Percentiles rank a stretch among this genome's conserved stretches.
phyloP scores from a whole-genome alignment of 2,329 filamentous ascomycete species.

The Orbilia ellipsospora region DNA sequence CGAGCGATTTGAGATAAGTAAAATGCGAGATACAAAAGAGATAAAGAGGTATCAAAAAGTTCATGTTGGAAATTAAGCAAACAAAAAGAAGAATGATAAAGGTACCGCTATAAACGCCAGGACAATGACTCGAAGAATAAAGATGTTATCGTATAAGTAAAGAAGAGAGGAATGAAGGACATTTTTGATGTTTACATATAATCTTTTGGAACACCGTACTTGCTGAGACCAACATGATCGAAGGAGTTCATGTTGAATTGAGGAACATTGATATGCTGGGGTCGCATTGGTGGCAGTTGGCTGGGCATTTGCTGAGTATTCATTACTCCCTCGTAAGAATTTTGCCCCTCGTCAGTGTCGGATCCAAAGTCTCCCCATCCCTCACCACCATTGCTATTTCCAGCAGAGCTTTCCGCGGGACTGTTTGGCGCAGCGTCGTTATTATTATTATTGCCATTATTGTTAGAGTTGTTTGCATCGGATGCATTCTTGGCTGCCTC shows the following conservation, averaged over 20 bases:
- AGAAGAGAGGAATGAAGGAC: conserved; percentile 2
- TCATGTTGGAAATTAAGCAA: conserved; percentile 17
- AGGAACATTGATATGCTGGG: conserved; percentile 47
- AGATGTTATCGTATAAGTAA: conserved; percentile 38
- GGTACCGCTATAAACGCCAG: conserved; percentile 52
- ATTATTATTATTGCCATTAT: conserved; percentile 24
- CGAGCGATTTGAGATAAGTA: conserved; percentile 7
- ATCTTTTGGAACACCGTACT: conserved; percentile 42
- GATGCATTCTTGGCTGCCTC: conserved; percentile 57
- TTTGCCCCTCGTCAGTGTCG: conserved; percentile 52
- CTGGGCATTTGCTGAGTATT: conserved; percentile 49
- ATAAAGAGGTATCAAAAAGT: conserved; percentile 29
- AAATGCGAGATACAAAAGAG: conserved; percentile 26
- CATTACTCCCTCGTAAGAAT: conserved; percentile 50
- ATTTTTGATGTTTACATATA: conserved; percentile 17
- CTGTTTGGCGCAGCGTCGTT: conserved; percentile 33
- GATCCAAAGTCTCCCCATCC: conserved; percentile 41
- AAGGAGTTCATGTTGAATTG: conserved; percentile 48
- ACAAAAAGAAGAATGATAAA: conserved; percentile 28
- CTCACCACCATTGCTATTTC: conserved; percentile 41
- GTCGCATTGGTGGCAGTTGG: conserved; percentile 51
- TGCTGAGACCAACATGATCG: conserved; percentile 33
- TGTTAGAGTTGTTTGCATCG: conserved; percentile 28
- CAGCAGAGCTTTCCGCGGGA: conserved; percentile 46
- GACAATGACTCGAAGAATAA: conserved; percentile 49